Evolutionary conservation across 2,329 filamentous ascomycete species (phyloP).

Genomic region (Albifimbria verrucaria): DNA sequence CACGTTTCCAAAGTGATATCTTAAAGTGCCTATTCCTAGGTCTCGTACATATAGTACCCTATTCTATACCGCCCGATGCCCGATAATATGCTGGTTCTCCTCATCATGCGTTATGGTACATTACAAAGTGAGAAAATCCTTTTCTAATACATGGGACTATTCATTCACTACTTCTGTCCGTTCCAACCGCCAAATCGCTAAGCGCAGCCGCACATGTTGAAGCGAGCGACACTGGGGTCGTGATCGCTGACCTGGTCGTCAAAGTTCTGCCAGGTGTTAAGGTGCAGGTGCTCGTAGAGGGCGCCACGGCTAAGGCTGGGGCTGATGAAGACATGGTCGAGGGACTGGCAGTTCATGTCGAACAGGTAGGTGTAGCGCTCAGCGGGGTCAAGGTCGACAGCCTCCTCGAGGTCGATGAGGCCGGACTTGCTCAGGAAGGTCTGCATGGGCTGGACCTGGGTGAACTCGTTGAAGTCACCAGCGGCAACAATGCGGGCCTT

Average conservation of each 20-base stretch:
- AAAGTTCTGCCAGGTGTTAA: constrained; percentile 64
- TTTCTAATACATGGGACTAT: neutral
- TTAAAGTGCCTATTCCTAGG: no score
- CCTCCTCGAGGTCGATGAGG: constrained; percentile 61
- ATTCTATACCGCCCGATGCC: no score
- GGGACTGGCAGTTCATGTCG: constrained; percentile 65
- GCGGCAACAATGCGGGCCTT: constrained; percentile 56
- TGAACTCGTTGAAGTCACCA: constrained; percentile 73
- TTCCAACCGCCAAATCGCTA: neutral
- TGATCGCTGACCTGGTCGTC: constrained; percentile 62
- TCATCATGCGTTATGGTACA: neutral
- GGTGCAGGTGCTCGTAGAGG: constrained; percentile 64
- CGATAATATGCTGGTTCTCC: neutral
- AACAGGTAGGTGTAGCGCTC: constrained; percentile 72
- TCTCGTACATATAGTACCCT: no score
- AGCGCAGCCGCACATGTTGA: constrained; percentile 54
- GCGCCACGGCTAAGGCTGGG: constrained; percentile 41
- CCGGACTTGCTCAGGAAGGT: constrained; percentile 51
- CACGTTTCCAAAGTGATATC: no score
- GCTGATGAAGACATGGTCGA: constrained; percentile 70
- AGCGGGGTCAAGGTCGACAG: constrained; percentile 42
- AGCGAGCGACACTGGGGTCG: constrained; percentile 62
- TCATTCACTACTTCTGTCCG: neutral
- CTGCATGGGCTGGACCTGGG: constrained; percentile 57
- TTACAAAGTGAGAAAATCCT: neutral